Evolutionary conservation across 495 filamentous ascomycete genomes (phyloP), one percentile per base, ranked within the genome.

Genomic region (Hyphodiscus hymeniophilus): DNA sequence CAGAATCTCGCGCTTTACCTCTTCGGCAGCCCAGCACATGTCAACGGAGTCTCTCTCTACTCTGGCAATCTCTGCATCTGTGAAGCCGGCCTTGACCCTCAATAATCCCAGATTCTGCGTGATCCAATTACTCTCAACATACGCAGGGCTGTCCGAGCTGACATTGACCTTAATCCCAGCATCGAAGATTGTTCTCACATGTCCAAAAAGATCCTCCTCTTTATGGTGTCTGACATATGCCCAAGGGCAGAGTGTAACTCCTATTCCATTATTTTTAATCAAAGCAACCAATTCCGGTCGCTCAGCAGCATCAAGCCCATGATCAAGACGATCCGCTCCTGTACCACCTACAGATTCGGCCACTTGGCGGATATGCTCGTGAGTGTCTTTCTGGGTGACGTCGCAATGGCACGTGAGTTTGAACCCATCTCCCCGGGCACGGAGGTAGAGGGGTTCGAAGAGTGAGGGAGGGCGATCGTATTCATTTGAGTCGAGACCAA

Each of bases 91-190:
- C 33, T 26, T 49, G n/a, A 32, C 8, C 15, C 28, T 48, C 32
- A 46, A 13, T 35, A 55, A 20, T 4, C 11, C 1, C 34, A 55
- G 18, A 23, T 49, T 50, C 6, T 55, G 21, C 7, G 42, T 3
- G 15, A 55, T 16, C 52, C 52, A 55, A 28, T 42, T 45, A n/a
- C 21, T 32, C 23, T 55, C 52, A 16, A 50, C 28, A 60, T 88
- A 90, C n/a, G 81, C 83, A 38, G 84, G 84, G 57, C 86, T 81
- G 57, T 90, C 81, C 56, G 79, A 81, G 50, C 82, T 83, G 48
- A 85, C 74, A 7, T 73, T 79, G 47, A 85, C 81, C 58, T 65
- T 72, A 23, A 85, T 76, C 0, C 81, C 81, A 1, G 65, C 67
- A 58, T 82, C 77, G 35, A 87, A 55, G 49, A 87, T 81, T 34